Base-by-base conservation (phyloP, 1,139 yeast genomes). In the Yamadazyma triangularis region DNA sequence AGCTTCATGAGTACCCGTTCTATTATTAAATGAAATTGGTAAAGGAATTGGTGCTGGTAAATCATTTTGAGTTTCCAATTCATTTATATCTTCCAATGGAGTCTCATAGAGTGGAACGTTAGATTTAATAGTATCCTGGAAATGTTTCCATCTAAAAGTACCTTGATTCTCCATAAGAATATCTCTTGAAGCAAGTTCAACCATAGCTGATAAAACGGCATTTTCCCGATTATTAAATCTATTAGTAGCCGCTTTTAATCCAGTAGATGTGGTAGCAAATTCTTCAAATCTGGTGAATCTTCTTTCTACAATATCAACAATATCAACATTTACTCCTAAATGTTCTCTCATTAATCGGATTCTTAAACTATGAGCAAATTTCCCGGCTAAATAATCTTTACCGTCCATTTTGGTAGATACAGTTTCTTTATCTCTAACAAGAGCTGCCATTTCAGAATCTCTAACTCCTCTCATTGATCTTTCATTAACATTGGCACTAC, bases 271-370 rank as follows among this genome's bases (percentile, higher is more conserved):
- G 27, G 53, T 56, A 1, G 89, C 85, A 44, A 70, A 57, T 9
- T 63, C 61, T 44, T 80, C 85, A 38, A 81, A 67, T 42, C 72
- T 72, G 27, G 64, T 63, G 46, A 84, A 83, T 42, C 83, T 68
- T 47, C 93, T 70, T 49, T 91, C 97, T 24, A 88, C 85, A 28
- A 83, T 60, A 40, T 91, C 98, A 25, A 91, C 61, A 16, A 82
- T 68, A 56, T 93, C 98, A 28, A 89, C 91, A 54, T 86, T 91
- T 30, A 94, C 81, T 13, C 98, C 99, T 22, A 93, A 56, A 57
- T 93, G 98, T 52, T 93, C 99, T 42, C 98, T 74, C 98, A 93
- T 91, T 29, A 93, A 68, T 39, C 97, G 71, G 64, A 88, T 75
- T 50, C 99, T 70, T 40, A 93, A 63, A 3, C 93, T 82, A 54